phyloP scores from a whole-genome alignment of 179 eudicot genomes.

The Pouteria campechiana region DNA sequence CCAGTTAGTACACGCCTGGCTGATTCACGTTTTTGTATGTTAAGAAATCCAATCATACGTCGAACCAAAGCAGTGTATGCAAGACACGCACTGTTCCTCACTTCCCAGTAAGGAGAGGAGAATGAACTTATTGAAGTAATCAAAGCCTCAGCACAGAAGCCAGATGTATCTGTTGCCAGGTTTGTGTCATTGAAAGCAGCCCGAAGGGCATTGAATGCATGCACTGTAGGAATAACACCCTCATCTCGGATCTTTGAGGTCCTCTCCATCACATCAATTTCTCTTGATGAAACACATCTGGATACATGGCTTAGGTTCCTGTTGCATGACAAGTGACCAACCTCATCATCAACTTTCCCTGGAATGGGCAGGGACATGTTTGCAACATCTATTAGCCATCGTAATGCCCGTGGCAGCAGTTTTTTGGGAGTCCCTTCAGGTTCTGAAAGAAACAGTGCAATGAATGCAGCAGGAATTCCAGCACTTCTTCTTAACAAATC shows the following conservation, averaged over 20 bases:
- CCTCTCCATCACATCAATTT: slow-evolving; percentile 14
- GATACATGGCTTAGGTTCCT: slow-evolving; percentile 11
- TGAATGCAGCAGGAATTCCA: slow-evolving; percentile 97
- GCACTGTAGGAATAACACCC: slow-evolving; percentile 96
- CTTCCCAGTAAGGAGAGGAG: slow-evolving; percentile 94
- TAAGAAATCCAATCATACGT: slow-evolving; percentile 97
- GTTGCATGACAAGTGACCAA: slow-evolving; percentile 1
- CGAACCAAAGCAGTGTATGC: slow-evolving; percentile 95
- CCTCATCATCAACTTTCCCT: slow-evolving; percentile 9
- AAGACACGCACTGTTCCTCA: slow-evolving; percentile 91
- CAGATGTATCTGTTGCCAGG: slow-evolving; percentile 89
- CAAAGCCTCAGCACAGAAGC: slow-evolving; percentile 91
- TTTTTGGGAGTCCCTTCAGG: slow-evolving; percentile 95
- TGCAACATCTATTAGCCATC: slow-evolving; percentile 80
- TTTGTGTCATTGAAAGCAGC: slow-evolving; percentile 93
- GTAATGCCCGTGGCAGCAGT: slow-evolving; percentile 78
- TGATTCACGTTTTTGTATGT: slow-evolving; percentile 84
- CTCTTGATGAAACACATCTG: slow-evolving; percentile 5
- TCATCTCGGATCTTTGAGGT: slow-evolving; percentile 79
- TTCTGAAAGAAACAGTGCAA: slow-evolving; percentile 87
- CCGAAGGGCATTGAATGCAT: slow-evolving; percentile 87
- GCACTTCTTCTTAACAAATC: slow-evolving; percentile 97
- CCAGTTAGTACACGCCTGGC: slow-evolving; percentile 83
- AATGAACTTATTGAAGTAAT: slow-evolving; percentile 72
- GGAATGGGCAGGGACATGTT: slow-evolving; percentile 41